Conservation (phyloP, 2,329 filamentous ascomycete genomes). For the Sporothrix brasiliensis region DNA sequence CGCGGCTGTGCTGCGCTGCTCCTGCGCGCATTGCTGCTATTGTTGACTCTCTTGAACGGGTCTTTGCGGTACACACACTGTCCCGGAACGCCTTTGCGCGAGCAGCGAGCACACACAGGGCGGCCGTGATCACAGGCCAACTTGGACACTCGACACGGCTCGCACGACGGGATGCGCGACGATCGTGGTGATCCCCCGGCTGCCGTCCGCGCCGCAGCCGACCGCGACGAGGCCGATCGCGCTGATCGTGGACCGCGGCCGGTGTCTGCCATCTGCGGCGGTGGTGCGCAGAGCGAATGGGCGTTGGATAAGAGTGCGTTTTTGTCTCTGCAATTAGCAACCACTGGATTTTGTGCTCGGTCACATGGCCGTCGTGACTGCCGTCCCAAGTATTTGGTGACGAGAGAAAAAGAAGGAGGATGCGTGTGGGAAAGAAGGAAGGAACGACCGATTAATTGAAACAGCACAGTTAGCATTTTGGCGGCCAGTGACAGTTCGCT, state of each 20-base stretch:
- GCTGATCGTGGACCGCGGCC: not conserved
- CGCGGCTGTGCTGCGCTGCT: not conserved
- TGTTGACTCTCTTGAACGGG: conserved; percentile 25
- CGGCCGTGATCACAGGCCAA: conserved; percentile 30
- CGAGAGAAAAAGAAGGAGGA: too few relatives aligned
- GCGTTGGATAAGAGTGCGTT: not conserved
- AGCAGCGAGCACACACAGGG: conserved; percentile 28
- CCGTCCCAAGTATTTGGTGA: too few relatives aligned
- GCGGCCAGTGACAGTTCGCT: too few relatives aligned
- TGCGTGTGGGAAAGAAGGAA: too few relatives aligned
- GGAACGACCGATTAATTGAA: not conserved
- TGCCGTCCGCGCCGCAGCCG: not conserved
- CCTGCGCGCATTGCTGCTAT: not conserved
- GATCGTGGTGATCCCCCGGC: not conserved
- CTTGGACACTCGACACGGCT: conserved; percentile 29
- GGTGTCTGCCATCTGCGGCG: not conserved
- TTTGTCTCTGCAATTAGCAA: not conserved
- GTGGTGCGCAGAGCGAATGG: not conserved
- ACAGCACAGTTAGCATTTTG: too few relatives aligned
- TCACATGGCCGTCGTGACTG: not conserved
- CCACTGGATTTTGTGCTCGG: not conserved
- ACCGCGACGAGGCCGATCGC: not conserved
- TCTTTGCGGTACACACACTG: conserved; percentile 29
- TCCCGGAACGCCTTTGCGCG: conserved; percentile 1
- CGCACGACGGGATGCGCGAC: conserved; percentile 26